phyloP scores from a whole-genome alignment of 2,329 filamentous ascomycete species.

The Diaporthe capsici region DNA sequence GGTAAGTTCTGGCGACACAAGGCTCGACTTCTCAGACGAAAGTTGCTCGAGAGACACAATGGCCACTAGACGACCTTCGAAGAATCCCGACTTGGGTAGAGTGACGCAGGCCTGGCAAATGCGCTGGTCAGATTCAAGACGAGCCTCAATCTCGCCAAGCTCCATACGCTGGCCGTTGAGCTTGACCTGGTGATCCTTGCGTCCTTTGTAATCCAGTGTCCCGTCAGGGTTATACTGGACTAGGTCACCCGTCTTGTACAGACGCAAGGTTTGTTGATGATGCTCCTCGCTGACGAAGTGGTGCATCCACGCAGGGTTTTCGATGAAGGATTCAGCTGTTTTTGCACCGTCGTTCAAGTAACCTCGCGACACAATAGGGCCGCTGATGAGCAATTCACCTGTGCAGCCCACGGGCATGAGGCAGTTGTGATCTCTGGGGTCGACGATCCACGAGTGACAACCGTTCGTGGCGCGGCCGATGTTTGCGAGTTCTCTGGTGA shows the following conservation, averaged over 20 bases:
- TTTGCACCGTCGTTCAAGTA: slow-evolving; percentile 60
- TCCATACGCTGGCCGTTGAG: slow-evolving; percentile 70
- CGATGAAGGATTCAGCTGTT: slow-evolving; percentile 46
- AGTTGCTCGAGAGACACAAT: background rate
- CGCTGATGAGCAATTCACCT: slow-evolving; percentile 44
- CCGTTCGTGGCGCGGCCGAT: slow-evolving; percentile 42
- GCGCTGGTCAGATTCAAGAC: slow-evolving; percentile 46
- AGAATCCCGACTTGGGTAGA: background rate
- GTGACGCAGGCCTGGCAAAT: background rate
- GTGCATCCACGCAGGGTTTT: background rate
- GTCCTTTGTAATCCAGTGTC: slow-evolving; percentile 57
- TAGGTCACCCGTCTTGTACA: slow-evolving; percentile 58
- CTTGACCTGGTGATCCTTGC: slow-evolving; percentile 70
- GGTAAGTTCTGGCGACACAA: background rate
- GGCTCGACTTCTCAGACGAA: background rate
- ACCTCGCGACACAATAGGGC: slow-evolving; percentile 53
- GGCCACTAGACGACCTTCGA: background rate
- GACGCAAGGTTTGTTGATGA: background rate
- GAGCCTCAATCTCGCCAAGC: slow-evolving; percentile 49
- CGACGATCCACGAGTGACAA: slow-evolving; percentile 48
- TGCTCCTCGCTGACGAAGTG: background rate
- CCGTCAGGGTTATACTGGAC: slow-evolving; percentile 54
- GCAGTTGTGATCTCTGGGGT: slow-evolving; percentile 44
- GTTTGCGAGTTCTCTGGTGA: slow-evolving; percentile 35
- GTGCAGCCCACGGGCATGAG: slow-evolving; percentile 42